Evolutionary conservation across 768 basidiomycete genomes (phyloP).

Genomic region (Tricholoma bakamatsutake): DNA sequence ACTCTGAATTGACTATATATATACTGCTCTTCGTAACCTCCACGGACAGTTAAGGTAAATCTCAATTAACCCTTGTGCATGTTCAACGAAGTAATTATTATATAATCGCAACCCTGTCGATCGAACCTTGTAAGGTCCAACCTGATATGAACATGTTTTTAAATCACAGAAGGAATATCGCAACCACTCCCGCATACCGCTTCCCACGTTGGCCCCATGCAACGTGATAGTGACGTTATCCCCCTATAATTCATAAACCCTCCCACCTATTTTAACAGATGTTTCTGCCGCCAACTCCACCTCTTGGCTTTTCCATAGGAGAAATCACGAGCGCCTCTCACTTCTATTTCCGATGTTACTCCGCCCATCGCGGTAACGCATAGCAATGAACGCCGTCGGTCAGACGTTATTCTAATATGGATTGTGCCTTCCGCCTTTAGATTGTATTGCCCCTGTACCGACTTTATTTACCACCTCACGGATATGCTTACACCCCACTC

Average conservation of each 20-base stretch:
- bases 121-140: too few species aligned
- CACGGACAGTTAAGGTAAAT: too few species aligned
- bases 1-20: too few species aligned
- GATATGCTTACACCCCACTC: background rate
- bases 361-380: background rate
- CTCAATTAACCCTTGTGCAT: too few species aligned
- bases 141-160: background rate
- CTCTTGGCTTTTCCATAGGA: background rate
- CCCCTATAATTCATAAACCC: background rate
- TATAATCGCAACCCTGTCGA: too few species aligned
- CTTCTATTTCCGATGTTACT: background rate
- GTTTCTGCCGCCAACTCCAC: background rate
- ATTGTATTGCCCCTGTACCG: background rate
- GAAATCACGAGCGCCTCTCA: background rate
- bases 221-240: background rate
- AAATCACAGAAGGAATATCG: background rate
- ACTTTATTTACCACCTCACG: background rate
- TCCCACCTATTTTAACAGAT: background rate
- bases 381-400: background rate
- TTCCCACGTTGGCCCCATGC: background rate
- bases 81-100: too few species aligned
- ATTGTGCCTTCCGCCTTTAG: background rate
- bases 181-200: background rate
- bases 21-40: too few species aligned
- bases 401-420: background rate